These are phyloP conservation scores for Pythium sukuiense DNA, from an alignment of 352 stramenopile genomes.

Conservation along the genomic window DNA sequence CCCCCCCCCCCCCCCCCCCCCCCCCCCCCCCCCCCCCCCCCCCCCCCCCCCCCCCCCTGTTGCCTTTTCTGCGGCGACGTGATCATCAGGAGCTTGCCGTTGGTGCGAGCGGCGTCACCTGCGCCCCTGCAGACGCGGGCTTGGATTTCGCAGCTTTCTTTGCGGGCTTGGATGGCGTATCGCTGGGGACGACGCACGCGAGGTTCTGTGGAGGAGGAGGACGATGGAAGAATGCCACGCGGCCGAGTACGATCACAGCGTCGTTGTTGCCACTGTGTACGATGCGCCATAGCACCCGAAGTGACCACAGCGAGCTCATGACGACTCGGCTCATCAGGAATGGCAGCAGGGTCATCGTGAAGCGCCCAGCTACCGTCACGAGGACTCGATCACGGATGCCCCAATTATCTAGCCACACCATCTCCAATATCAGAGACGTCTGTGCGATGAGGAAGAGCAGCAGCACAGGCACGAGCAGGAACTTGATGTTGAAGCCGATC, in stretches of 20 bases:
- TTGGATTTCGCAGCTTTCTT: not conserved
- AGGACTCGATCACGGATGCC: constrained; percentile 8
- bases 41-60: too few species aligned
- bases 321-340: constrained; percentile 11
- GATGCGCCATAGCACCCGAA: constrained; percentile 13
- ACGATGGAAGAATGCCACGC: not conserved
- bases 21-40: too few species aligned
- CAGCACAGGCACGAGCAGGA: constrained; percentile 4
- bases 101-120: too few species aligned
- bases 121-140: too few species aligned
- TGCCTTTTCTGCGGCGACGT: too few species aligned
- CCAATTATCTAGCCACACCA: not conserved
- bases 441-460: constrained; percentile 5
- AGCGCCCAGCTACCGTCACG: not conserved
- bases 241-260: constrained; percentile 7
- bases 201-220: not conserved
- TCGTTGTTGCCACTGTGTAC: not conserved
- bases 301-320: not conserved
- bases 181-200: too few species aligned
- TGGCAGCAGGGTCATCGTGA: constrained; percentile 13
- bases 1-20: too few species aligned
- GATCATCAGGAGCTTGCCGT: too few species aligned
- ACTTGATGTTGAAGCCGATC: constrained; percentile 20
- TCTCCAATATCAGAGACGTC: not conserved
- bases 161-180: too few species aligned